phyloP scores from a whole-genome alignment of 2,329 filamentous ascomycete genomes.

The Paraphaeosphaeria sporulosa region DNA sequence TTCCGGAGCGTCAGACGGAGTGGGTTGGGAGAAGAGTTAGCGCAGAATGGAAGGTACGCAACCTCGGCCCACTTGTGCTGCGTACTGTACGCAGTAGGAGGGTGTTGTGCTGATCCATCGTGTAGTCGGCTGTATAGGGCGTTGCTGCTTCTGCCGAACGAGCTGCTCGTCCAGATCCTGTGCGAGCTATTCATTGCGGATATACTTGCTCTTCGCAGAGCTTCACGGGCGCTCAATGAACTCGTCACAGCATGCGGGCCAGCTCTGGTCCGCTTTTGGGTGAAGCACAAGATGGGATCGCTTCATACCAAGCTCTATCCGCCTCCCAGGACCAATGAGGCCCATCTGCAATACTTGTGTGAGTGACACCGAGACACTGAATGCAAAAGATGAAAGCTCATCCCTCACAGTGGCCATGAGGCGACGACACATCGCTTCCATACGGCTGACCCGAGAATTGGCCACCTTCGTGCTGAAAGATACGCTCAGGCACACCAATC shows the following conservation, averaged over 20 bases:
- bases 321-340: conserved; percentile 36
- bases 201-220: conserved; percentile 40
- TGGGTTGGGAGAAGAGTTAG: conserved; percentile 27
- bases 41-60: conserved; percentile 34
- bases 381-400: background rate
- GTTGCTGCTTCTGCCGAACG: conserved; percentile 43
- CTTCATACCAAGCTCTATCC: conserved; percentile 46
- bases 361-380: background rate
- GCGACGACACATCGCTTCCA: conserved; percentile 45
- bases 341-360: conserved; percentile 42
- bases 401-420: conserved; percentile 35
- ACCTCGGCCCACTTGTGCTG: background rate
- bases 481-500: conserved; percentile 32
- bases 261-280: conserved; percentile 46
- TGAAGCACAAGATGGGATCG: conserved; percentile 41
- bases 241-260: conserved; percentile 42
- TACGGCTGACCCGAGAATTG: conserved; percentile 44
- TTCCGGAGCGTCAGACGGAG: conserved; percentile 38
- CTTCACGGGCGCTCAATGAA: conserved; percentile 41
- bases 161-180: conserved; percentile 45
- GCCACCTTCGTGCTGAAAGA: conserved; percentile 43
- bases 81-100: background rate
- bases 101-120: conserved; percentile 12
- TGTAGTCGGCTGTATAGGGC: conserved; percentile 40
- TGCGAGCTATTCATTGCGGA: conserved; percentile 45